Evolutionary conservation across 169 alveolate genomes (phyloP), one percentile per base, ranked within the genome.

Genomic region (Plasmodium coatneyi): DNA sequence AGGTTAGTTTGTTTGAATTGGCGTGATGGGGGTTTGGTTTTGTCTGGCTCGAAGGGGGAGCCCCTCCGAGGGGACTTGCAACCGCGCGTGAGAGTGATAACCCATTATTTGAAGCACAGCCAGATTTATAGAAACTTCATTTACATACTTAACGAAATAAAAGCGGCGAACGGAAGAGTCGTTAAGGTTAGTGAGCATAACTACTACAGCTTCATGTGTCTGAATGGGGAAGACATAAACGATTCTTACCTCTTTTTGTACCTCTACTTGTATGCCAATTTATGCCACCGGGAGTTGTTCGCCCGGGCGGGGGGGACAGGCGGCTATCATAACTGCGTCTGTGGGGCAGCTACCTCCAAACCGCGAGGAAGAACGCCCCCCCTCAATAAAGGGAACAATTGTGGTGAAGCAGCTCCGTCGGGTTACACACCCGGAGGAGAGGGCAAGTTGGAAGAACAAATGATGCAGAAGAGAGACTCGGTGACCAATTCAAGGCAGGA

Each of bases 161-260:
- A 90, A 70, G 71, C 71, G 81, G 56, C 39, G 9, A 90, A 90
- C 74, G 74, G 60, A 30, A 90, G 83, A 71, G 70, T 90, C 22
- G 3, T 66, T 12, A 90, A 90, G 56, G 72, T 90, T 19, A 81
- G 54, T 22, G 36, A 56, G 54, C 71, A 90, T 39, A 90, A 80
- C 28, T 90, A 80, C 54, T 90, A 80, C 54, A 90, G 52, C 28
- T 90, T 22, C 52, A 90, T 90, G 84, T 80, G 72, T 39, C 19
- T 90, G 54, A 90, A 90, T 72, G 60, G 28, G 32, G 89, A 90
- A 7, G 92, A 90, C 74, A 28, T 90, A 9, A 28, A 28, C 19
- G 95, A 90, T 76, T 22, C 78, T 16, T 90, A 90, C 74, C 49
- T 90, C 34, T 90, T 90, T 80, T 43, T 90, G 39, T 90, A 90